phyloP scores from a whole-genome alignment of 495 filamentous ascomycete species.

The Extremus antarcticus region DNA sequence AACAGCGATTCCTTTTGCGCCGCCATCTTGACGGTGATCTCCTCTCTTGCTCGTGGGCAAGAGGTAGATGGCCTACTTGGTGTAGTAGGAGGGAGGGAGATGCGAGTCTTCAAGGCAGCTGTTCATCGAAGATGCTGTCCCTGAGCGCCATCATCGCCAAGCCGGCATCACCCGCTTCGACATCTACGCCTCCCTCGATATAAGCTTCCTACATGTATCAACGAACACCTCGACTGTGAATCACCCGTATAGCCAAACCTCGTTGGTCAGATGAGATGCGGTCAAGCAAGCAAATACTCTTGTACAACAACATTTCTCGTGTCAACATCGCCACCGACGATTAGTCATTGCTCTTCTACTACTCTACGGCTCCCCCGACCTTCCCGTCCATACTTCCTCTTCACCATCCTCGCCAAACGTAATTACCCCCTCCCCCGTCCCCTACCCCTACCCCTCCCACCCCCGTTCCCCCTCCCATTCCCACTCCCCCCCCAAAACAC shows the following conservation, averaged over 20 bases:
- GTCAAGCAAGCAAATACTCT: no score
- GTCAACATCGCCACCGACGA: no score
- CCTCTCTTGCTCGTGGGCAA: background rate
- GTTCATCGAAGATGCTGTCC: background rate
- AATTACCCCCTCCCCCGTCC: background rate
- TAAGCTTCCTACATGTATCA: no score
- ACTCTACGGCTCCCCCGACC: no score
- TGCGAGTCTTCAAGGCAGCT: background rate
- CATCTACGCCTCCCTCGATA: background rate
- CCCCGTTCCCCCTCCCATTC: constrained; percentile 1
- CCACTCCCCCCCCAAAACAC: constrained; percentile 1
- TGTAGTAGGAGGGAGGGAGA: background rate
- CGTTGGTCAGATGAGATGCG: no score
- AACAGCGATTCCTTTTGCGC: constrained; percentile 77
- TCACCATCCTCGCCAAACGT: no score
- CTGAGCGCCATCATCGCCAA: background rate
- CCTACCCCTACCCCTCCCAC: background rate
- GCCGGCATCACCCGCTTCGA: background rate
- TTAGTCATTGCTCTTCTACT: no score
- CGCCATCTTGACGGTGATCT: constrained; percentile 35
- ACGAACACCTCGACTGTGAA: no score
- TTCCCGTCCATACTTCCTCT: no score
- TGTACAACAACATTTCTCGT: no score
- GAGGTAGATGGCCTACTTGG: background rate
- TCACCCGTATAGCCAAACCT: no score